A percentile compares a stretch with the other conserved stretches of the same genome.
These are phyloP conservation scores for Chlamydomonas applanata DNA, from an alignment of 139 green algal species.

Conservation along the genomic window DNA sequence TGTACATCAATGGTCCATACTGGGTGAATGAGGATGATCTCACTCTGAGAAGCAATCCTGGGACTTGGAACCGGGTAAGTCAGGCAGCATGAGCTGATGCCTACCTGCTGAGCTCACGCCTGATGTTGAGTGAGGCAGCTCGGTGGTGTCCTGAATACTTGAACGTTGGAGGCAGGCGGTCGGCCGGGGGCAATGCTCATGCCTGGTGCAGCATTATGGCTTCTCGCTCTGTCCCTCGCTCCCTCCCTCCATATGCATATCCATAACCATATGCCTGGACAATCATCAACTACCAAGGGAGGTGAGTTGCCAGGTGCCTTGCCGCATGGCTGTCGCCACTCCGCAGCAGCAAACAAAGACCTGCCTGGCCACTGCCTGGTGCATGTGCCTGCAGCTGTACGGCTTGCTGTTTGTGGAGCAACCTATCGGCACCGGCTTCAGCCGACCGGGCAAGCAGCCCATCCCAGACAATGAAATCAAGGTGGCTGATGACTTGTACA, in stretches of 20 bases:
- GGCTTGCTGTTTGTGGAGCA: constrained; percentile 54
- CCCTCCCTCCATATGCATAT: too few species aligned
- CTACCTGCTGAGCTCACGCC: background rate
- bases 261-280: too few species aligned
- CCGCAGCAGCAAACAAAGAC: too few species aligned
- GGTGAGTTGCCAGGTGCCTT: too few species aligned
- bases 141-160: too few species aligned
- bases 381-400: constrained; percentile 30
- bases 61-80: constrained; percentile 30
- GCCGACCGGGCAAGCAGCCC: constrained; percentile 28
- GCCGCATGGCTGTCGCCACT: constrained; percentile 14
- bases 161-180: too few species aligned
- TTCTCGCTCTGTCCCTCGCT: too few species aligned
- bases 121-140: background rate
- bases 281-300: too few species aligned
- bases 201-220: too few species aligned
- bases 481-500: constrained; percentile 49
- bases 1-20: constrained; percentile 60
- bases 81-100: constrained; percentile 4
- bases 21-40: constrained; percentile 36
- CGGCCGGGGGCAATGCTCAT: too few species aligned
- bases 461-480: constrained; percentile 49
- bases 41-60: constrained; percentile 35
- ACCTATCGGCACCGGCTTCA: constrained; percentile 52
- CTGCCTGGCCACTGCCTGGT: too few species aligned